Base-by-base conservation (phyloP, 2,329 filamentous ascomycete genomes). In the Nemania sp. region DNA sequence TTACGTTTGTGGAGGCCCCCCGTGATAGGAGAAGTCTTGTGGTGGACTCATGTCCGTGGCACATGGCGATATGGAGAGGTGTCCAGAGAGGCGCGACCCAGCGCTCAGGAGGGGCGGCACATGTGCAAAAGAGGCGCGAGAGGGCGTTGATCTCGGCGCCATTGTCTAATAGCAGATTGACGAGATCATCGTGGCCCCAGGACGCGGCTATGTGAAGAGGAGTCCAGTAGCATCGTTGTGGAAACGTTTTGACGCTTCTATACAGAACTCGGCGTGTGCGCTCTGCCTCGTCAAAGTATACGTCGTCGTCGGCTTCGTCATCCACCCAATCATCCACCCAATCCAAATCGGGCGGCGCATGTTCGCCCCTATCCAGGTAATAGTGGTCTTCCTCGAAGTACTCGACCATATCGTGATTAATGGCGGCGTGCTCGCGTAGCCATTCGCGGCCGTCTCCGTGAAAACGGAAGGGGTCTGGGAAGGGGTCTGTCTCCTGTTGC, bases 1-100 rank as follows among this genome's bases (percentile, higher is more conserved):
- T 65, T 3, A 69, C 46, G 12, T 62, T 49, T 12, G 20, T 62
- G 5, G 67, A 69, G 20, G 67, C 68, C 5, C 68, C 66, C 15
- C 63, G 59, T 13, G 59, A 65, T 12, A 69, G 21, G n/a, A 69
- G 40, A 9, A 69, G 62, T 9, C 47, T 62, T 4, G 57, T 53
- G 1, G 64, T 66, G 3, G 63, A 67, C 34, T 67, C 57, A 35
- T 65, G 62, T 12, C 64, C 57, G 32, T 63, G 49, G 37, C 68
- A 70, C 13, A 70, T 67, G 15, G 67, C 54, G 11, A 48, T 64
- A 60, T 68, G 68, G 6, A 69, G 63, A 40, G 68, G 67, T 37
- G 18, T 65, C 68, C 64, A 68, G 13, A 66, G 54, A 29, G 62
- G 62, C n/a, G 35, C 32, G 12, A 21, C 11, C 1, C 13, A 2